A percentile compares a stretch with the other conserved stretches of the same genome.
These are phyloP conservation scores for Vanrija pseudolonga DNA, from an alignment of 1,284 basidiomycete genomes.

Conservation along the genomic window DNA sequence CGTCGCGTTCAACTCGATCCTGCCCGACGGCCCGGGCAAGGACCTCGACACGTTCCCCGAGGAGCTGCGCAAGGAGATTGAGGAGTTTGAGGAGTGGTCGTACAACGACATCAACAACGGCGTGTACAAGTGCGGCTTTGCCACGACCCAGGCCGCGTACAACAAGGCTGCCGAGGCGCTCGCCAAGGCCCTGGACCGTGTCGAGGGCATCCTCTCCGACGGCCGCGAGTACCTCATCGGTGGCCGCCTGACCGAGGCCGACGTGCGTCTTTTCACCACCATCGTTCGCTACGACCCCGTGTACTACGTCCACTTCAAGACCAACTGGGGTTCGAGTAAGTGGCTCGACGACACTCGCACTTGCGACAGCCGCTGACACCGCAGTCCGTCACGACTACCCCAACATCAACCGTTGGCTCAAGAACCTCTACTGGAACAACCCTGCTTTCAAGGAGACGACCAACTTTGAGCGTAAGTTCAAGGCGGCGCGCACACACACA, in stretches of 20 bases:
- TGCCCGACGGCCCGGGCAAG: constrained; percentile 62
- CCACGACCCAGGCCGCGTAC: constrained; percentile 76
- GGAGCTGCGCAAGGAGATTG: constrained; percentile 69
- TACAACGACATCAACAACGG: constrained; percentile 64
- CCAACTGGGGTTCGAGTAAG: constrained; percentile 67
- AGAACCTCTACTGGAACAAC: constrained; percentile 86
- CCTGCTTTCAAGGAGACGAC: constrained; percentile 84
- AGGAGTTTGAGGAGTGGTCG: constrained; percentile 82
- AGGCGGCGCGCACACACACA: neutral
- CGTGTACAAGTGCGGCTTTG: constrained; percentile 83
- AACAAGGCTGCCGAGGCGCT: constrained; percentile 66
- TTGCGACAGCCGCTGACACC: neutral
- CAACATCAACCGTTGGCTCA: constrained; percentile 74
- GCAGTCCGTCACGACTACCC: constrained; percentile 67
- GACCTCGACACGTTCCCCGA: constrained; percentile 74
- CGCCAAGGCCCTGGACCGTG: constrained; percentile 72
- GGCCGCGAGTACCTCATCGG: constrained; percentile 82
- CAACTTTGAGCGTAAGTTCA: constrained; percentile 59
- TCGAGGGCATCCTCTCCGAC: constrained; percentile 67
- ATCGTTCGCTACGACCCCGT: constrained; percentile 80
- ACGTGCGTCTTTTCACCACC: constrained; percentile 84
- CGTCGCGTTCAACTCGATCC: constrained; percentile 66
- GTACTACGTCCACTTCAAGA: constrained; percentile 91
- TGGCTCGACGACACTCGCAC: neutral
- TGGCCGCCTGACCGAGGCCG: constrained; percentile 80